Evolutionary conservation across 352 stramenopile species (phyloP), one percentile per base, ranked within the genome.

Genomic region (Pythium pyrilobum): DNA sequence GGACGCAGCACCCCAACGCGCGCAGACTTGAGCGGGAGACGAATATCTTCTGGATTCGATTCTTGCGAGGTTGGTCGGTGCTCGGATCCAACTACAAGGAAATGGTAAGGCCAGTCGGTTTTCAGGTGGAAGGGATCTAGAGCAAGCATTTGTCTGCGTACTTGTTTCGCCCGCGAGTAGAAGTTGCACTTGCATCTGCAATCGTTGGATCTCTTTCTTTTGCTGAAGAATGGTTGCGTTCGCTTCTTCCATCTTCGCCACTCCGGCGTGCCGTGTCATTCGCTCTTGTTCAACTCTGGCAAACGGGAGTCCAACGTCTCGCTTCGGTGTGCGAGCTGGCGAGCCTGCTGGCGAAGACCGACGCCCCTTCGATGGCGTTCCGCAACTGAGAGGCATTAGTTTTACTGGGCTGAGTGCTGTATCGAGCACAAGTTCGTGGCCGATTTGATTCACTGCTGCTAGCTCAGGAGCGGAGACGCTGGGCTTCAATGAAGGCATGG

Each of bases 101-200:
- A n/a, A n/a, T n/a, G n/a, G n/a, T n/a, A n/a, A n/a, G n/a, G n/a
- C n/a, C n/a, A n/a, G n/a, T n/a, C n/a, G n/a, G n/a, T n/a, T n/a
- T n/a, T n/a, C n/a, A n/a, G n/a, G n/a, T n/a, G n/a, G n/a, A n/a
- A n/a, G n/a, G n/a, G n/a, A n/a, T n/a, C n/a, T n/a, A n/a, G n/a
- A n/a, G n/a, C n/a, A n/a, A n/a, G n/a, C n/a, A n/a, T n/a, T n/a
- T n/a, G n/a, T n/a, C n/a, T n/a, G n/a, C n/a, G n/a, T n/a, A n/a
- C n/a, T n/a, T n/a, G 50, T 48, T 20, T 81, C 64, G 0, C 72
- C 64, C 0, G 74, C 57, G 21, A 92, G 49, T 1, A 92, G 45
- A 9, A 92, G 34, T 45, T 88, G 65, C 27, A 92, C 74, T 61
- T 87, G 77, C 6, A 34, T 73, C 43, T 90, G 77, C 4, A 92